Evolutionary conservation across 768 basidiomycete genomes (phyloP), one percentile per base, ranked within the genome.

Genomic region (Tulasnella sp.): DNA sequence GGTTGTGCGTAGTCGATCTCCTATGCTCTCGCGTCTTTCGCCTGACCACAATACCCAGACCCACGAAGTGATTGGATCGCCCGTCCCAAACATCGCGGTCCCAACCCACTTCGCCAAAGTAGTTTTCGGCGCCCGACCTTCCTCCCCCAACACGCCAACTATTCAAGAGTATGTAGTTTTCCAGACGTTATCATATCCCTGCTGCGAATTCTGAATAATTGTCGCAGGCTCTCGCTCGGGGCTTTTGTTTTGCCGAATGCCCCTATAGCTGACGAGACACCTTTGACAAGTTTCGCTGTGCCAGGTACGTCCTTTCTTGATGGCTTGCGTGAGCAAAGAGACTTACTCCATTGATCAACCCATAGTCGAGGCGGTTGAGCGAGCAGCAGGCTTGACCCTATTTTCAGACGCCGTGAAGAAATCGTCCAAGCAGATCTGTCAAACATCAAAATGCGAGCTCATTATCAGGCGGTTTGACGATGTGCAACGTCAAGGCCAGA

Each of bases 31-130:
- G 43, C 29, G 55, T 52, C 34, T 34, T 59, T 55, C 17, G 29
- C 50, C 38, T 27, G 0, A 11, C 51, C n/a, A n/a, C n/a, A n/a
- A n/a, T n/a, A n/a, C n/a, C 3, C 65, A 97, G 92, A 84, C 80
- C 2, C 83, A 98, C 69, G 95, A 99, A 77, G 86, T 99, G 44
- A 98, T 99, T 65, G 96, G 96, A 0, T 79, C 79, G 17, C 90
- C 92, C 10, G 51, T 52, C n/a, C 91, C 93, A 10, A 90, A 87
- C 67, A 76, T 97, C 61, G 77, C 88, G 51, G 96, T 99, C 17
- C 96, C 96, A 1, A 98, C 96, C 4, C 96, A 99, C 70, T 98
- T 98, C 70, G 94, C 95, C 30, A 98, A 98, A 71, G 94, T 97
- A 30, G 83, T 97, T 23, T 76, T 97, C 53, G 78, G 87, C 1